phyloP scores from a whole-genome alignment of 164 flowering plant genomes.

The Nymphaea thermarum region DNA sequence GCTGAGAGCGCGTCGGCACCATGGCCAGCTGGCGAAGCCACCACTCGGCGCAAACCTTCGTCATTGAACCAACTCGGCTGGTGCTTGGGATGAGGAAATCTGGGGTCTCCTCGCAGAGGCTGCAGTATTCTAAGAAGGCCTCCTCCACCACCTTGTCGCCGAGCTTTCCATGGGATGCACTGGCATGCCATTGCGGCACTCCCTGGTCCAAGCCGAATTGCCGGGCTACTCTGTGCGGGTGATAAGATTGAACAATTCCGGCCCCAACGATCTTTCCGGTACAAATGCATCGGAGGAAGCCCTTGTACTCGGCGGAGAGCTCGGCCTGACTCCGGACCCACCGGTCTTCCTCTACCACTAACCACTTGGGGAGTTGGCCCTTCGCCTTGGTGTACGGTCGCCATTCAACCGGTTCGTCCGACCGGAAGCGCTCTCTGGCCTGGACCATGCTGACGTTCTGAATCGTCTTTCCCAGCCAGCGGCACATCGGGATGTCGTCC shows the following conservation, averaged over 20 bases:
- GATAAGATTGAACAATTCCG: not conserved
- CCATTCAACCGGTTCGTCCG: not conserved
- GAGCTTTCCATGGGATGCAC: not conserved
- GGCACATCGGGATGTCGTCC: not conserved
- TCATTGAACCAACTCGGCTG: not conserved
- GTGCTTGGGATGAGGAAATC: not conserved
- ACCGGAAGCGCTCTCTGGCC: not conserved
- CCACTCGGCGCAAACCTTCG: not conserved
- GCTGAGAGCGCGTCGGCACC: not conserved
- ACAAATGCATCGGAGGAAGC: not conserved
- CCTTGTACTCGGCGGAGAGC: not conserved
- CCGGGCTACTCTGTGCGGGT: not conserved
- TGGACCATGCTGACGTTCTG: not conserved
- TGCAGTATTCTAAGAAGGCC: not conserved
- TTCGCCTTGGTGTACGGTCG: not conserved
- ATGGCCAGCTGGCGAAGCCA: not conserved
- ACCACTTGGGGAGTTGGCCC: not conserved
- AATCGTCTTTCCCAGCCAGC: not conserved
- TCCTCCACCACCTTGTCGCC: not conserved
- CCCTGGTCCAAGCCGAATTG: not conserved
- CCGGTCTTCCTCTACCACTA: not conserved
- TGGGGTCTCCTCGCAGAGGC: not conserved
- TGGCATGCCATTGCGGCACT: not conserved
- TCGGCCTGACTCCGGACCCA: not conserved
- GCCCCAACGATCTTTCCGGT: not conserved